Evolutionary conservation across 1,284 basidiomycete species (phyloP).

Genomic region (Puccinia hordei): DNA sequence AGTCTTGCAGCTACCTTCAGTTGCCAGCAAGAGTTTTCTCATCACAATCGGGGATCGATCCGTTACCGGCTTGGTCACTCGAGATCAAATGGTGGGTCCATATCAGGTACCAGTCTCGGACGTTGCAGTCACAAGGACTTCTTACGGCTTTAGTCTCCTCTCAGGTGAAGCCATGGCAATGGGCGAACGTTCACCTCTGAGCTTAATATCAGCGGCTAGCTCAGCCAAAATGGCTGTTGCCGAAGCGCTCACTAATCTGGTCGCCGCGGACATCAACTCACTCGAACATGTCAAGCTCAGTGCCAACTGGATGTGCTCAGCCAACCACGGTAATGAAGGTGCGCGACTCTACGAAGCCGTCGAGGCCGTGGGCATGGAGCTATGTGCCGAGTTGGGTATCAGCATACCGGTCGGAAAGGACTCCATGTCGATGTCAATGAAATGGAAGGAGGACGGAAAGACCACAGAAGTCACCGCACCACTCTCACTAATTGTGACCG

Average conservation of each 20-base stretch:
- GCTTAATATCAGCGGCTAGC: constrained; percentile 80
- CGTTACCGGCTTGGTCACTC: constrained; percentile 88
- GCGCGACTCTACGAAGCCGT: constrained; percentile 89
- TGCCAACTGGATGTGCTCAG: constrained; percentile 99
- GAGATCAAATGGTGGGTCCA: constrained; percentile 98
- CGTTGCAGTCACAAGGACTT: constrained; percentile 88
- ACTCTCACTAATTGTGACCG: constrained; percentile 88
- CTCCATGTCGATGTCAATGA: constrained; percentile 99
- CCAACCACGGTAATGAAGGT: constrained; percentile 86
- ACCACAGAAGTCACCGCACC: constrained; percentile 77
- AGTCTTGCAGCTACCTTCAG: constrained; percentile 84
- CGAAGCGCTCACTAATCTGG: constrained; percentile 89
- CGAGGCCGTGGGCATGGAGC: constrained; percentile 83
- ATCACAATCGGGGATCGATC: constrained; percentile 97
- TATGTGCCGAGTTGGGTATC: constrained; percentile 91
- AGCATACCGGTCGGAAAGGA: constrained; percentile 98
- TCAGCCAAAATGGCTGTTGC: constrained; percentile 95
- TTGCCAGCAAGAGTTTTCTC: constrained; percentile 93
- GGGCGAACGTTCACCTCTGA: constrained; percentile 92
- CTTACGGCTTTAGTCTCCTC: constrained; percentile 79
- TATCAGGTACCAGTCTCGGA: constrained; percentile 98
- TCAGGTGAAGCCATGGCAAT: constrained; percentile 94
- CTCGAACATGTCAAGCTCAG: constrained; percentile 83
- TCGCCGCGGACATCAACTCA: constrained; percentile 74
- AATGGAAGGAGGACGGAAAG: constrained; percentile 70